Evolutionary conservation across 176 grass and related monocot genomes (phyloP).

Genomic region (Typha latifolia): DNA sequence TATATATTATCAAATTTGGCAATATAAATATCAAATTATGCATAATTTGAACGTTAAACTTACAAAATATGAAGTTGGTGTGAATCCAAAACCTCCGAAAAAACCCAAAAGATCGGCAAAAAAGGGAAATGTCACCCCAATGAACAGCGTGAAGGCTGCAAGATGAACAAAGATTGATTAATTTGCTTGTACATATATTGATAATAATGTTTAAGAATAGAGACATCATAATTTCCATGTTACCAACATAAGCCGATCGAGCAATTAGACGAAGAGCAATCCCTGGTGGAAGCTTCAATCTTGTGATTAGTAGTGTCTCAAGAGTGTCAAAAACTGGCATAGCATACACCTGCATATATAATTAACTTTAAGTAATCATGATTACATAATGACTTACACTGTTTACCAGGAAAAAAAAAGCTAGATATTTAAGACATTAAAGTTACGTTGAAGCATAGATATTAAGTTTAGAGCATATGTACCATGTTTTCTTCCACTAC

Average conservation of each 20-base stretch:
- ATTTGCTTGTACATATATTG: background rate
- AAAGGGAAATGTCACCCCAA: slow-evolving; percentile 39
- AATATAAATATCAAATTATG: too few species aligned
- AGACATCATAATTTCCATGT: background rate
- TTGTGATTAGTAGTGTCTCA: background rate
- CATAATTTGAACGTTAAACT: background rate
- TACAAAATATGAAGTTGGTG: slow-evolving; percentile 15
- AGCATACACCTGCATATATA: slow-evolving; percentile 10
- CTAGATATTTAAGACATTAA: too few species aligned
- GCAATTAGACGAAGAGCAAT: slow-evolving; percentile 3
- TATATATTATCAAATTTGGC: too few species aligned
- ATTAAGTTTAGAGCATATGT: too few species aligned
- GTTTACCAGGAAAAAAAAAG: too few species aligned
- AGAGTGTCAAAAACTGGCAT: slow-evolving; percentile 16
- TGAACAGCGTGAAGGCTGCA: slow-evolving; percentile 24
- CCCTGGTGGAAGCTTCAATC: slow-evolving; percentile 3
- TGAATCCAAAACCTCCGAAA: slow-evolving; percentile 38
- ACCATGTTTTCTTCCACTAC: background rate
- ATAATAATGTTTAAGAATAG: background rate
- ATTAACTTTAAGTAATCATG: too few species aligned
- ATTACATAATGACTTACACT: too few species aligned
- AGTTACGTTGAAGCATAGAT: too few species aligned
- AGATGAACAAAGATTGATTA: background rate
- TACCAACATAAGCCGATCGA: slow-evolving; percentile 17
- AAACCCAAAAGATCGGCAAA: slow-evolving; percentile 41